phyloP scores from a whole-genome alignment of 148 eudicot genomes.

The Chenopodium quinoa region DNA sequence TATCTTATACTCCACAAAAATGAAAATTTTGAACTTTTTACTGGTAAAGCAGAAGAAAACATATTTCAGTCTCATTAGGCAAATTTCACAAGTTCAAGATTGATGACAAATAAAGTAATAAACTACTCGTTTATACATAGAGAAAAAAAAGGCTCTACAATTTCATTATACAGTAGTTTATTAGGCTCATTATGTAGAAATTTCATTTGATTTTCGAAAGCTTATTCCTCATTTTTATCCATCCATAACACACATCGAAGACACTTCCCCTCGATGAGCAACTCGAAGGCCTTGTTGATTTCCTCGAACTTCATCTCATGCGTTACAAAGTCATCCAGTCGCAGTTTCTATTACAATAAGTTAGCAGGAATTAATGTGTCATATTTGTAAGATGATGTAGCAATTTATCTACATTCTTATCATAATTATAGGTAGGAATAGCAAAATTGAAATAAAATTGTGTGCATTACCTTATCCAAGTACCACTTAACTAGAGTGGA shows the following conservation, averaged over 20 bases:
- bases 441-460: neutral
- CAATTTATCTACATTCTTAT: neutral
- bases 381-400: no score
- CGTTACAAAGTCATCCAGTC: constrained; percentile 49
- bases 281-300: constrained; percentile 50
- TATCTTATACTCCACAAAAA: no score
- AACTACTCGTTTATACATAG: neutral
- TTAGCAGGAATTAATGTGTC: neutral
- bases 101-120: no score
- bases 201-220: no score
- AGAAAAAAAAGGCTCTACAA: neutral
- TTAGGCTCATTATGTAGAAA: neutral
- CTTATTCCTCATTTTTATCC: constrained; percentile 21
- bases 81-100: no score
- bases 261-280: constrained; percentile 45
- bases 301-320: constrained; percentile 49
- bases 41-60: neutral
- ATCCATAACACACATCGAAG: constrained; percentile 56
- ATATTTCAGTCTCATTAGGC: neutral
- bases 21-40: no score
- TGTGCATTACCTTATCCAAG: constrained; percentile 59
- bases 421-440: neutral
- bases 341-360: constrained; percentile 34
- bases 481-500: constrained; percentile 65
- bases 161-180: neutral